Base-by-base conservation (phyloP, 2,329 filamentous ascomycete species). In the Aureobasidium sp. region DNA sequence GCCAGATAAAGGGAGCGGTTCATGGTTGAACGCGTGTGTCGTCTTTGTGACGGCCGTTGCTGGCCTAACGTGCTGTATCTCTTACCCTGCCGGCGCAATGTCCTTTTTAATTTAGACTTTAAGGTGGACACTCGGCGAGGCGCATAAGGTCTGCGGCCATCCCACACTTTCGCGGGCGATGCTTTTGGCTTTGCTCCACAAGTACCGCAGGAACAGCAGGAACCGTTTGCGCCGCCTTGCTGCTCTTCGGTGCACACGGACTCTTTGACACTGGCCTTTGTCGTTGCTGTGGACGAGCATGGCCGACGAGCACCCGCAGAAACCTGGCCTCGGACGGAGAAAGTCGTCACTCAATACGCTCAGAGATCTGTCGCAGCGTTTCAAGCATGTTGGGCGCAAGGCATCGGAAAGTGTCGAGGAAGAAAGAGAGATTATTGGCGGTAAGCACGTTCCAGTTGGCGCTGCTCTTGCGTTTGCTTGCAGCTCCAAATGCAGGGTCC, bases 381-480 rank as follows among this genome's bases (percentile, higher is more conserved):
- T 57, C 17, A 58, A 48, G 42, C 54, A 47, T 37, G 40, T 7
- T 5, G 42, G 53, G 11, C 53, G 53, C 40, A 58, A 58, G 31
- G 17, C 40, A 15, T 42, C 37, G 9, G 54, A 47, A 22, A 58
- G 54, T 31, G 54, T 58, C 31, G 40, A 37, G 29, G 54, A 58
- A 15, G 42, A 58, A 48, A 39, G 54, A 37, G 54, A 47, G 40
- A 58, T 47, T 58, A 48, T 47, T 39, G 42, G 57, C 57, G 57
- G 57, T 60, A 60, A 60, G 57, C 57, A 60, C 57, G 57, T 60
- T 60, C 57, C 54, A 48, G 19, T 58, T 58, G 54, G 42, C 54
- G 54, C 54, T 37, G 40, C 27, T 37, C 42, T 48, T 15, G 54
- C 42, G 54, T 39, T 48, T 58, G 54, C 54, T 48, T 29, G 40